Conservation (phyloP, 352 stramenopile genomes). For the Phytophthora cryptogea region DNA sequence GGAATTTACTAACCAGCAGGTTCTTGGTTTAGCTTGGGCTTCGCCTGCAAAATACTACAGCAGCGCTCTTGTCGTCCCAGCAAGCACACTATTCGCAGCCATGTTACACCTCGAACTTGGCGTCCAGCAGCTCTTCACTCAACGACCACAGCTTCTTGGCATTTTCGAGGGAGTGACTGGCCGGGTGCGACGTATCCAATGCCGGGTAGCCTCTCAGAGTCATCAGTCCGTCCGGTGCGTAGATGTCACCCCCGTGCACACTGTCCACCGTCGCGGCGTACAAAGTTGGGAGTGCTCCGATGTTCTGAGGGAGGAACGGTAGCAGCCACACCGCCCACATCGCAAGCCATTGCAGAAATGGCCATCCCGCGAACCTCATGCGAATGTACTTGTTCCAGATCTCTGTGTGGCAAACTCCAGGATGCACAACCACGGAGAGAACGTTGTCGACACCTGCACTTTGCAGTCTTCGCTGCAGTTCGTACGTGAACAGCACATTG, state of each 20-base stretch:
- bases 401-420: constrained; percentile 42
- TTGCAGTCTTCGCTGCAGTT: constrained; percentile 46
- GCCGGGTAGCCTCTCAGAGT: constrained; percentile 47
- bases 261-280: constrained; percentile 46
- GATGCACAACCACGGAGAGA: constrained; percentile 43
- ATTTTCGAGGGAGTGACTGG: constrained; percentile 37
- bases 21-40: background rate
- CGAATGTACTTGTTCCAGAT: constrained; percentile 44
- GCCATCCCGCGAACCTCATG: constrained; percentile 34
- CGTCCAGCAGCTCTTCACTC: constrained; percentile 42
- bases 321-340: constrained; percentile 45
- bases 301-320: constrained; percentile 37
- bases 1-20: background rate
- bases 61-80: constrained; percentile 2
- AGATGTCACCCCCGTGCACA: constrained; percentile 33
- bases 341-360: constrained; percentile 48
- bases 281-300: constrained; percentile 52
- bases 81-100: background rate
- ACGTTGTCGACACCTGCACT: constrained; percentile 32
- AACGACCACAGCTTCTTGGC: constrained; percentile 44
- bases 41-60: background rate
- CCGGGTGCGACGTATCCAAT: constrained; percentile 36
- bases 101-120: constrained; percentile 34
- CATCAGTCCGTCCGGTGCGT: constrained; percentile 35
- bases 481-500: constrained; percentile 55